These are phyloP conservation scores for Tulasnella sp. DNA, from an alignment of 768 basidiomycete genomes.

Conservation along the genomic window DNA sequence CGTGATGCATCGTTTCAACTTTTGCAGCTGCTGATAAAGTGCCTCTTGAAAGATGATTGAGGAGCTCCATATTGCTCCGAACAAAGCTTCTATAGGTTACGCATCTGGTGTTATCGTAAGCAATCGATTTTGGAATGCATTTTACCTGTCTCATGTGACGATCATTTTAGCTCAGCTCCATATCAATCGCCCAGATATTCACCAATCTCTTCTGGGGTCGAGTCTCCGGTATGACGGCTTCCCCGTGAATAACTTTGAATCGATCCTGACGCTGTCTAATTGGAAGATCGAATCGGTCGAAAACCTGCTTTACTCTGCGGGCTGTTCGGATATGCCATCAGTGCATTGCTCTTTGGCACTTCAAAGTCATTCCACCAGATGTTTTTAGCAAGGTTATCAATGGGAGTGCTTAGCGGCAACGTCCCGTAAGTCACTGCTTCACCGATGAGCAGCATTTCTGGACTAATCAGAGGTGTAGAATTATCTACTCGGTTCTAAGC, in stretches of 20 bases:
- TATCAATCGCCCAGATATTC: slow-evolving; percentile 15
- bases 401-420: slow-evolving; percentile 6
- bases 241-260: background rate
- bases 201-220: slow-evolving; percentile 15
- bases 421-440: background rate
- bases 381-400: background rate
- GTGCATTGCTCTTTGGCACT: slow-evolving; percentile 10
- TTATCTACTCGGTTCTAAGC: slow-evolving; percentile 42
- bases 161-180: background rate
- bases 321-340: slow-evolving; percentile 8
- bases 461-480: slow-evolving; percentile 17
- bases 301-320: slow-evolving; percentile 18
- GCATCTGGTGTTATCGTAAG: slow-evolving; percentile 9
- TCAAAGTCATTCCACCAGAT: slow-evolving; percentile 1
- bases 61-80: slow-evolving; percentile 5
- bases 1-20: background rate
- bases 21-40: no score
- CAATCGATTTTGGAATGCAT: background rate
- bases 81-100: slow-evolving; percentile 9
- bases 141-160: background rate
- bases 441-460: background rate
- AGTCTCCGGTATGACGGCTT: slow-evolving; percentile 9
- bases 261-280: background rate
- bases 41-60: slow-evolving; percentile 13
- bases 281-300: slow-evolving; percentile 18